Percentiles rank a stretch among this genome's conserved stretches.
phyloP scores from a whole-genome alignment of 495 filamentous ascomycete genomes.

The Podospora australis region DNA sequence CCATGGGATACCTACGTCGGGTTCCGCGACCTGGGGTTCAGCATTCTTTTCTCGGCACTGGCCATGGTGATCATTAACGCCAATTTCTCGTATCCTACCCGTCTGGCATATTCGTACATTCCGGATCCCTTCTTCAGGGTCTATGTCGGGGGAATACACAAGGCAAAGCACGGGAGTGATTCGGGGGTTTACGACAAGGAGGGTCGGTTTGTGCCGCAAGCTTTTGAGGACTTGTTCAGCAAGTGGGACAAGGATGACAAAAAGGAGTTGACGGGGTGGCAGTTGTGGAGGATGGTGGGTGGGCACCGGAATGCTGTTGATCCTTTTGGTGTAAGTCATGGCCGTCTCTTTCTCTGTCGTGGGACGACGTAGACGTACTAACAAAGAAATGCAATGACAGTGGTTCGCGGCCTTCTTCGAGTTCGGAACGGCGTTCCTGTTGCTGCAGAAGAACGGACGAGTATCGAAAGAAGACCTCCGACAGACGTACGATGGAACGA shows the following conservation, averaged over 20 bases:
- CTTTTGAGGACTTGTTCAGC: slow-evolving; percentile 53
- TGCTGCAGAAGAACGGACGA: slow-evolving; percentile 40
- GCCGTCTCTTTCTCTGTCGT: not conserved
- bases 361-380: not conserved
- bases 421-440: slow-evolving; percentile 40
- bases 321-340: slow-evolving; percentile 22
- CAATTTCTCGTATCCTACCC: slow-evolving; percentile 48
- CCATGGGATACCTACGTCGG: slow-evolving; percentile 48
- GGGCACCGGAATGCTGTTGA: slow-evolving; percentile 17
- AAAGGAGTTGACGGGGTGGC: slow-evolving; percentile 6
- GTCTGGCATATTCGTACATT: slow-evolving; percentile 35
- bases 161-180: slow-evolving; percentile 54
- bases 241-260: slow-evolving; percentile 40
- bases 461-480: slow-evolving; percentile 44
- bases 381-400: too few relatives aligned
- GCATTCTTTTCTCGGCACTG: slow-evolving; percentile 37
- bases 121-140: slow-evolving; percentile 41
- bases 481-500: slow-evolving; percentile 31
- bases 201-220: slow-evolving; percentile 48
- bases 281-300: slow-evolving; percentile 18
- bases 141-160: slow-evolving; percentile 45
- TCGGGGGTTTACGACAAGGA: slow-evolving; percentile 47
- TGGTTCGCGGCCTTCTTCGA: slow-evolving; percentile 36
- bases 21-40: slow-evolving; percentile 48
- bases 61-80: slow-evolving; percentile 42